These are phyloP conservation scores for Fistulina hepatica DNA, from an alignment of 1,284 basidiomycete species.

Conservation along the genomic window DNA sequence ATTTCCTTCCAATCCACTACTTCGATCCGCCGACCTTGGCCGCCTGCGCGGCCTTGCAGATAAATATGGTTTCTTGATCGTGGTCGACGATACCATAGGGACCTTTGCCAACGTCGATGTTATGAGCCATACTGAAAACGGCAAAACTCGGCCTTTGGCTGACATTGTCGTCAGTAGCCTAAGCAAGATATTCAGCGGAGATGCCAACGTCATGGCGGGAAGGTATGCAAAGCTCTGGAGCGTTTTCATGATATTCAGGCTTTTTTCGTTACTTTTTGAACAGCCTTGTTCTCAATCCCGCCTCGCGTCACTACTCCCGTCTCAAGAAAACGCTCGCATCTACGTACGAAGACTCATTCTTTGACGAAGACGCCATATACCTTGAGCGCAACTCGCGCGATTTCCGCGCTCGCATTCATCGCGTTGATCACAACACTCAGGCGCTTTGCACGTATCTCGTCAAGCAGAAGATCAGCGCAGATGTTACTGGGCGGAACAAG, in stretches of 20 bases:
- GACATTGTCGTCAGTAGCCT: slow-evolving; percentile 93
- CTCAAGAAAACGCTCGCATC: slow-evolving; percentile 54
- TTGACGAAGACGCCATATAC: slow-evolving; percentile 87
- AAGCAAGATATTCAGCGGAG: slow-evolving; percentile 93
- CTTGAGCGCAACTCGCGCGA: slow-evolving; percentile 98
- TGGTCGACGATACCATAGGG: slow-evolving; percentile 94
- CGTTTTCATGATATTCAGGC: slow-evolving; percentile 2
- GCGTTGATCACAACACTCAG: slow-evolving; percentile 80
- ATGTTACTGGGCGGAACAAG: slow-evolving; percentile 21
- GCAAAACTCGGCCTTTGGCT: too few species aligned
- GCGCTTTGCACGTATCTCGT: slow-evolving; percentile 74
- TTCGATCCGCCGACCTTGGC: slow-evolving; percentile 76
- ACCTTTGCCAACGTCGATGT: slow-evolving; percentile 96
- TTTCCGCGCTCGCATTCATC: slow-evolving; percentile 66
- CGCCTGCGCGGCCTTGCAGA: slow-evolving; percentile 77
- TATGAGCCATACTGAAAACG: too few species aligned
- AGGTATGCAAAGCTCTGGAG: slow-evolving; percentile 42
- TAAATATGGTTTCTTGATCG: slow-evolving; percentile 79
- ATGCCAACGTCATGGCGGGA: slow-evolving; percentile 96
- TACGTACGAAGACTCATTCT: slow-evolving; percentile 82
- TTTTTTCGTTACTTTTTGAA: slow-evolving; percentile 4
- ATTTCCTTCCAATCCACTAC: slow-evolving; percentile 60
- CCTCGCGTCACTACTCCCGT: slow-evolving; percentile 49
- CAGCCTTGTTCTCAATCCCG: slow-evolving; percentile 82
- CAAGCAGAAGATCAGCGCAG: slow-evolving; percentile 39